phyloP scores from a whole-genome alignment of 495 filamentous ascomycete species.

The Talaromyces wortmannii region DNA sequence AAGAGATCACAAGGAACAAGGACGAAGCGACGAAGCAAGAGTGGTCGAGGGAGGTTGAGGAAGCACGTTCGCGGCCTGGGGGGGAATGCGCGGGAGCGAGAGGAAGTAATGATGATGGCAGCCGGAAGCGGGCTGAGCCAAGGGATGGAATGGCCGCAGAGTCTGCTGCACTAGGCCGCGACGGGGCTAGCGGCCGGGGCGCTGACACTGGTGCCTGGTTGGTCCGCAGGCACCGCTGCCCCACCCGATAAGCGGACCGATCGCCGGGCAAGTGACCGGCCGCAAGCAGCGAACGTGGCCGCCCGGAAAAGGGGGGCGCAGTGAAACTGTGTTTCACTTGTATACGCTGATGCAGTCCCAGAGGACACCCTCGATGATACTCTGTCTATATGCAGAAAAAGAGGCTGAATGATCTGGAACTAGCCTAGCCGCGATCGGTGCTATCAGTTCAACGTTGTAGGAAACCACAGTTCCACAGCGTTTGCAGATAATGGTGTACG shows the following conservation, averaged over 20 bases:
- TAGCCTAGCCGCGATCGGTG: too few species aligned
- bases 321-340: too few species aligned
- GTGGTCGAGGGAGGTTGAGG: constrained; percentile 3
- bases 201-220: background rate
- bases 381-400: too few species aligned
- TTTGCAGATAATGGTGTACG: too few species aligned
- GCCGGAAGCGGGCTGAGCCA: constrained; percentile 2
- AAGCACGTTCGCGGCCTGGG: constrained; percentile 5
- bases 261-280: background rate
- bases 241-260: too few species aligned
- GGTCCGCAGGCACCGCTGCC: too few species aligned
- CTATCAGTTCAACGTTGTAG: too few species aligned
- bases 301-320: background rate
- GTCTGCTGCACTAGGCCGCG: background rate
- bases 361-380: too few species aligned
- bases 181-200: background rate
- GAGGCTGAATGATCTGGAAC: too few species aligned
- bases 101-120: constrained; percentile 12
- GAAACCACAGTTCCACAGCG: too few species aligned
- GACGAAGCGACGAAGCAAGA: background rate
- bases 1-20: constrained; percentile 6
- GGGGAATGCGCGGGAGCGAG: constrained; percentile 20
- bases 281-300: background rate
- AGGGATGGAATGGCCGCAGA: constrained; percentile 2
- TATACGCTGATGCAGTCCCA: too few species aligned